Evolutionary conservation across 2,329 filamentous ascomycete genomes (phyloP), one percentile per base, ranked within the genome.

Genomic region (Aspergillus pseudoterreus): DNA sequence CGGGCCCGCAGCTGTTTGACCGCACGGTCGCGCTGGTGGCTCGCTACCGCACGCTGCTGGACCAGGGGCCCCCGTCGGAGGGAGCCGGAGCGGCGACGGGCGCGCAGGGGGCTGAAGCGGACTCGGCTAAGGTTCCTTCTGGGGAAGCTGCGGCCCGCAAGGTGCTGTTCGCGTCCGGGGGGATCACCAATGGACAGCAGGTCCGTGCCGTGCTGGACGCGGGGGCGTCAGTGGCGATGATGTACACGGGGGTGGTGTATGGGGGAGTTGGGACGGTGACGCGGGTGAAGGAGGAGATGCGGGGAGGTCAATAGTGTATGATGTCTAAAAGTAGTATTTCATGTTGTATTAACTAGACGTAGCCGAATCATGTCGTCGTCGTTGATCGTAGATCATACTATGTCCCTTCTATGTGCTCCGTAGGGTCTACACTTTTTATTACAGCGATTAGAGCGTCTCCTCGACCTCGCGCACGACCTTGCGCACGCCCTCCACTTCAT

Each of bases 81-180:
- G 45, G 49, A 3, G 41, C 46, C 45, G 56, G 53, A 48, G 39
- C 24, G n/a, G 49, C 45, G 9, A 49, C 55, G 43, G 52, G 55
- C 24, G 49, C 50, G 2, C 19, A 30, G 27, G 27, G 57, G 12
- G 58, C 53, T 17, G 63, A 67, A 45, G 56, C 60, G 33, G 54
- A 55, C 35, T 49, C 53, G 27, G 59, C 61, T 46, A 56, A 60
- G 12, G 53, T 59, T 5, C 56, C 58, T 19, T 39, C 58, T 12
- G 52, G 54, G 4, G 56, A 57, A 17, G n/a, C 11, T 10, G 14
- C 11, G 19, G 14, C 11, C n/a, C 65, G 63, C 43, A 96, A 96
- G 73, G 85, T 91, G 47, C 87, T 99, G 54, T 97, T 97, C 67
- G 92, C 92, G 0, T 94, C 90, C 0, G 94, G 94, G 1, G 94